Evolutionary conservation across 441 rosid species (phyloP), one percentile per base, ranked within the genome.

Genomic region (Adansonia gregorii): DNA sequence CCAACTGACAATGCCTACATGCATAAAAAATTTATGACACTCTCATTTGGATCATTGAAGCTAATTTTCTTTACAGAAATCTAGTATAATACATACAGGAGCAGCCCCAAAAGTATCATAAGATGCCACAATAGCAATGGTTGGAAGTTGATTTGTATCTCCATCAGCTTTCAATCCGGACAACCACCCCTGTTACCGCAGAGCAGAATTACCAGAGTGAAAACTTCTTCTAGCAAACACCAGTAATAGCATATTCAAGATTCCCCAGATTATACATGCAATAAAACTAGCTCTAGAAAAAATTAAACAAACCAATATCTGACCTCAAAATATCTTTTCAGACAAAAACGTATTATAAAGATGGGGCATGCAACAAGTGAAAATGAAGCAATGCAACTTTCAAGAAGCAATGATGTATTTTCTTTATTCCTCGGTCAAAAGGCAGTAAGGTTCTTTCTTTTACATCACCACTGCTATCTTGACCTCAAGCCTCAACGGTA

Each of bases 61-160:
- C 78, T 48, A 27, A 17, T 76, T 48, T n/a, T 20, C n/a, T 51
- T 58, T 8, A 56, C 8, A 35, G 4, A 49, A 72, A 78, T 15
- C 14, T 45, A 39, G 65, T 48, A 72, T 78, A 80, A 82, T 77
- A 89, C 97, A 46, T 87, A 96, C 99, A 77, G 99, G 99, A 85
- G 97, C 95, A 82, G 95, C 92, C 78, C 98, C 99, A 78, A 95
- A 92, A 43, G 99, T 90, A 85, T 95, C 99, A 81, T 94, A 95
- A 74, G 97, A 91, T 81, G 97, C 98, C 59, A 95, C 95, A 63
- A 94, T 86, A 78, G 99, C 97, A 89, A 95, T 90, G 67, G 97
- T 94, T 78, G 97, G 98, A 67, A 95, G 95, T 78, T 91, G 98
- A 85, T 86, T 94, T 59, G 87, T 76, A 80, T 94, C 98, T 79